phyloP scores from a whole-genome alignment of 257 asterid species.

The Solanum chiquidenum region DNA sequence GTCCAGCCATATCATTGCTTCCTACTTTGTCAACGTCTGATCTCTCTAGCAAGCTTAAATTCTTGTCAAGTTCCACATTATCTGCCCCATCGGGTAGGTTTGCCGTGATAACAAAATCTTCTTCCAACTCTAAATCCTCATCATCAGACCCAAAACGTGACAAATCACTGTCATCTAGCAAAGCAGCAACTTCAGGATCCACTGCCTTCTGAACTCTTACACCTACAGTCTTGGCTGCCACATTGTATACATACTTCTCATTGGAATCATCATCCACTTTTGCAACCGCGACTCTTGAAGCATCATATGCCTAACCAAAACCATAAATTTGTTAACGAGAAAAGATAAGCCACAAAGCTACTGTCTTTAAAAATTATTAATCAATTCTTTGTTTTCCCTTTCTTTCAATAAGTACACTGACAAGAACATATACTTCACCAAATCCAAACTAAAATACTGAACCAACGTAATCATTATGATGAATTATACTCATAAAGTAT shows the following conservation, averaged over 20 bases:
- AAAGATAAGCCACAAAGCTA: not conserved
- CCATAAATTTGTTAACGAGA: not conserved
- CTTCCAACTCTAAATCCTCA: conserved; percentile 90
- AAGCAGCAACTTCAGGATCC: conserved; percentile 81
- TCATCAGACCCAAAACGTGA: conserved; percentile 53
- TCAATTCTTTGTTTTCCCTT: not conserved
- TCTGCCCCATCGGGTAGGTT: conserved; percentile 41
- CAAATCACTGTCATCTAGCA: conserved; percentile 57
- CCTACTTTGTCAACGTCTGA: conserved; percentile 4
- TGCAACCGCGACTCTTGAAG: conserved; percentile 53
- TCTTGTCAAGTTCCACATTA: conserved; percentile 24
- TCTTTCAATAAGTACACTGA: conserved; percentile 1
- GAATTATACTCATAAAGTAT: not conserved
- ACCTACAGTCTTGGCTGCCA: conserved; percentile 46
- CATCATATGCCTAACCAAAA: conserved; percentile 76
- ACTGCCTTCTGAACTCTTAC: conserved; percentile 55
- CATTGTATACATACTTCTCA: conserved; percentile 36
- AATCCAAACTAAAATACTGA: conserved; percentile 45
- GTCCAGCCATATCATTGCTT: conserved; percentile 1
- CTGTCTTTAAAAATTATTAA: not conserved
- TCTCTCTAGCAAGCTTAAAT: conserved; percentile 10
- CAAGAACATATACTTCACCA: conserved; percentile 33
- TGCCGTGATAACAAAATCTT: conserved; percentile 74
- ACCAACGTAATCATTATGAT: conserved; percentile 12
- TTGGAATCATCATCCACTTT: conserved; percentile 34